A percentile compares a stretch with the other conserved stretches of the same genome.
phyloP scores from a whole-genome alignment of 2,329 filamentous ascomycete species.

The Sordariomycetes sp. region DNA sequence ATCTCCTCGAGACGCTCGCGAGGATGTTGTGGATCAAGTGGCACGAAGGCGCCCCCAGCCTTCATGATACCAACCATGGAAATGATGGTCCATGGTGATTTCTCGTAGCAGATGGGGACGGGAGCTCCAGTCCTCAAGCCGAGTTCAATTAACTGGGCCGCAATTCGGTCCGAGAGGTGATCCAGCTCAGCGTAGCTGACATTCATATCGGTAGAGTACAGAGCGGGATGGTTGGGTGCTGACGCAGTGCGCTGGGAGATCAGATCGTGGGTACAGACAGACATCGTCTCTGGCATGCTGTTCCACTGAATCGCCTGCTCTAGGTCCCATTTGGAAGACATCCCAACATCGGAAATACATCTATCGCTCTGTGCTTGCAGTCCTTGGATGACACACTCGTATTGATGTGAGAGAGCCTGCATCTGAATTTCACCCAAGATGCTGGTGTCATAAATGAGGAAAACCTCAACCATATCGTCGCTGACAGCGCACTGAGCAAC shows the following conservation, averaged over 20 bases:
- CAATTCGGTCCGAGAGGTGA: slow-evolving; percentile 9
- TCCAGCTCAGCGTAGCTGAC: slow-evolving; percentile 14
- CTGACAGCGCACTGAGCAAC: too few species aligned
- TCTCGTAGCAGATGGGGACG: slow-evolving; percentile 10
- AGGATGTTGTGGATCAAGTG: slow-evolving; percentile 14
- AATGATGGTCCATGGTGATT: background rate
- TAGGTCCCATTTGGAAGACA: too few species aligned
- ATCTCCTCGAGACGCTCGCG: background rate
- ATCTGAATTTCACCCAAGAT: background rate
- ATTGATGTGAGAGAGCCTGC: slow-evolving; percentile 4
- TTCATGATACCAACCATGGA: slow-evolving; percentile 20
- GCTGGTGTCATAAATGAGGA: slow-evolving; percentile 2
- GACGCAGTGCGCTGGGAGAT: too few species aligned
- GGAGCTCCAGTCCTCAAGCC: slow-evolving; percentile 4
- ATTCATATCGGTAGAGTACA: slow-evolving; percentile 6
- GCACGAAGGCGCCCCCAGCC: slow-evolving; percentile 16
- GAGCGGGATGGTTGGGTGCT: background rate
- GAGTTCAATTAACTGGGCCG: slow-evolving; percentile 4
- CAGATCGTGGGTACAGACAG: too few species aligned
- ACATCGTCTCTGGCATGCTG: too few species aligned
- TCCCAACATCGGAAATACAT: too few species aligned
- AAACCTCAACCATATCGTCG: too few species aligned
- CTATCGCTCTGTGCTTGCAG: too few species aligned
- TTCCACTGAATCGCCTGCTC: too few species aligned
- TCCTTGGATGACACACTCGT: too few species aligned